These are phyloP conservation scores for Porcisia hertigi DNA, from an alignment of 208 protist genomes.

Conservation along the genomic window DNA sequence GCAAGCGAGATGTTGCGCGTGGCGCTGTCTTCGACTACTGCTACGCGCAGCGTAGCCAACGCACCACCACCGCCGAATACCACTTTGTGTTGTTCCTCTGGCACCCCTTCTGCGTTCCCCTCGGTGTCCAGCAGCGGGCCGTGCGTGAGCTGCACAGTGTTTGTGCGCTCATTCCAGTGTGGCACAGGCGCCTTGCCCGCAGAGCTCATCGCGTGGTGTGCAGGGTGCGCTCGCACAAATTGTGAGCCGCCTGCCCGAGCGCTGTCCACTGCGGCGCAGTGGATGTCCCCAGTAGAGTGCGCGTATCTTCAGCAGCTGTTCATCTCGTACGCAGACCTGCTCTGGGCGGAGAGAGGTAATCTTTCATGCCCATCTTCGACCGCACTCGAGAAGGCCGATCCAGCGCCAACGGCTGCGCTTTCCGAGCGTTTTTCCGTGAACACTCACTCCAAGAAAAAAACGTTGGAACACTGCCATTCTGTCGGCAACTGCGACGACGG, in stretches of 20 bases:
- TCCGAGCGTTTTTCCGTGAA: constrained; percentile 21
- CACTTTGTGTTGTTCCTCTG: neutral
- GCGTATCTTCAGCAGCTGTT: constrained; percentile 24
- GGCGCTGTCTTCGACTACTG: constrained; percentile 4
- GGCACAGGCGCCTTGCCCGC: constrained; percentile 36
- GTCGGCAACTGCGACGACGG: neutral
- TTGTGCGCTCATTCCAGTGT: constrained; percentile 34
- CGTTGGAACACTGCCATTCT: neutral
- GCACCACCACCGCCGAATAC: neutral
- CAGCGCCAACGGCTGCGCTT: neutral
- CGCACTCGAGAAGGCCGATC: neutral
- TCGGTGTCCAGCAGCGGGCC: neutral
- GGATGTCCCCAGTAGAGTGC: constrained; percentile 37
- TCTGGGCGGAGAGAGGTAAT: neutral
- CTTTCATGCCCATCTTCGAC: neutral
- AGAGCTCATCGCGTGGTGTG: constrained; percentile 30
- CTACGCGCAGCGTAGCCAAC: neutral
- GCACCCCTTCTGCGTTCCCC: neutral
- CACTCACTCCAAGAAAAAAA: neutral
- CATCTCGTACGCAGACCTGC: constrained; percentile 9
- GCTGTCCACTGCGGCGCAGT: constrained; percentile 14
- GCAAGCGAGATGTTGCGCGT: constrained; percentile 25
- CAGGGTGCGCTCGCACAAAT: constrained; percentile 9
- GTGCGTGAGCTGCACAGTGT: constrained; percentile 25
- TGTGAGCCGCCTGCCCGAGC: neutral